Conservation (phyloP, 805 yeast genomes). For the Naumovozyma baii region DNA sequence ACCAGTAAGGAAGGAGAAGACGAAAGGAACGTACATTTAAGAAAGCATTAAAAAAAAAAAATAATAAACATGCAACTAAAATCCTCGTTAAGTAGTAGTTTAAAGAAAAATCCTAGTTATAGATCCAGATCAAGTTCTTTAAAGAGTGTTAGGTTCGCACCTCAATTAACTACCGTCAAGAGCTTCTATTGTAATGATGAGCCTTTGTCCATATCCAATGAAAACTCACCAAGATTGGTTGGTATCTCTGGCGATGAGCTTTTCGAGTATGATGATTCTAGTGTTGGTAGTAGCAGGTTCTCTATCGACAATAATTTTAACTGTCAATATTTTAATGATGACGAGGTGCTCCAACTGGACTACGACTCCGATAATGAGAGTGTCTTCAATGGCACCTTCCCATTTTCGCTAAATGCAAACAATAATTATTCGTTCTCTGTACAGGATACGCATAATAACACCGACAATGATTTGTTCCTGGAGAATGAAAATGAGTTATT, state of each 20-base stretch:
- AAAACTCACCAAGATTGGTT: constrained; percentile 32
- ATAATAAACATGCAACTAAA: constrained; percentile 6
- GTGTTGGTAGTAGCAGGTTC: background rate
- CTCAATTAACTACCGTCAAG: constrained; percentile 51
- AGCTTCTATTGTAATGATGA: constrained; percentile 51
- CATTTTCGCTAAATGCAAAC: no score
- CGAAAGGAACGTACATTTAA: background rate
- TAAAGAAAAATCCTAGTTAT: constrained; percentile 8
- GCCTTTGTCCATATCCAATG: constrained; percentile 52
- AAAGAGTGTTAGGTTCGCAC: constrained; percentile 58
- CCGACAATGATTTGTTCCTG: background rate
- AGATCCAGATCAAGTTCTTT: constrained; percentile 23
- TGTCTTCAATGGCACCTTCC: background rate
- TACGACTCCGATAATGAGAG: background rate
- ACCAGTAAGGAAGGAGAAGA: background rate
- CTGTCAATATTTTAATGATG: background rate
- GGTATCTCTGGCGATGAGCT: background rate
- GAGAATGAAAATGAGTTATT: constrained; percentile 1
- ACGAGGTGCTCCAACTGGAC: background rate
- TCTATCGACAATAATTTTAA: background rate
- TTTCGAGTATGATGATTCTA: background rate
- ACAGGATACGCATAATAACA: background rate
- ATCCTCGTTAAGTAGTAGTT: constrained; percentile 13
- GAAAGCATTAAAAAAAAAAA: background rate
- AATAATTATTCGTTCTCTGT: background rate